These are phyloP conservation scores for Eutrema yunnanense DNA, from an alignment of 345 rosid species.

Conservation along the genomic window DNA sequence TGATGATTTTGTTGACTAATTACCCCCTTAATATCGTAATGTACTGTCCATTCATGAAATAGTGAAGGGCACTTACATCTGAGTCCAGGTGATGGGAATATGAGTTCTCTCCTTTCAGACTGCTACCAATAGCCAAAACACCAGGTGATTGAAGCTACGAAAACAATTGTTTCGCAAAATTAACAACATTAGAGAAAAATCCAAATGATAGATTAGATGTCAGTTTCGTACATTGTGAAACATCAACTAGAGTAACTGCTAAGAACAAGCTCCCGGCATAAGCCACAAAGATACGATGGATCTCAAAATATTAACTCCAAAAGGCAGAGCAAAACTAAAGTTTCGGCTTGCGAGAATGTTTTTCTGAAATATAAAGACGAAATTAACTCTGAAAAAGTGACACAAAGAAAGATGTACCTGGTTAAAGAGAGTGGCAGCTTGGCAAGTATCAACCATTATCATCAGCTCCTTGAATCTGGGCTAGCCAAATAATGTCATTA, in stretches of 20 bases:
- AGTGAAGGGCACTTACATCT: conserved; percentile 53
- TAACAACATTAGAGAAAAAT: not conserved
- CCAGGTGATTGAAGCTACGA: conserved; percentile 89
- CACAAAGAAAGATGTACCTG: conserved; percentile 48
- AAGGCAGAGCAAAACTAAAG: not conserved
- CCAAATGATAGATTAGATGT: not conserved
- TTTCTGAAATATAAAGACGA: not conserved
- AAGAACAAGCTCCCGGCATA: not conserved
- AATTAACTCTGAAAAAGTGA: not conserved
- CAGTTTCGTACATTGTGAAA: not conserved
- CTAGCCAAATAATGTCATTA: conserved; percentile 22
- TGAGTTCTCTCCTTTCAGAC: conserved; percentile 97
- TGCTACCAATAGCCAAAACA: conserved; percentile 94
- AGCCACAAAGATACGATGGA: not conserved
- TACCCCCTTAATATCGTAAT: not conserved
- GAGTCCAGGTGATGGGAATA: conserved; percentile 97
- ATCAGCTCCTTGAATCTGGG: conserved; percentile 92
- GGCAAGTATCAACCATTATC: conserved; percentile 99
- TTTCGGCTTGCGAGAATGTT: not conserved
- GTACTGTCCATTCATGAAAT: not conserved
- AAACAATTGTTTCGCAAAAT: not conserved
- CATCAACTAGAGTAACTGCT: conserved; percentile 1
- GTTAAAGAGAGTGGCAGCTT: conserved; percentile 94
- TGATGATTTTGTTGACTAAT: not conserved
- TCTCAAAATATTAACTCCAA: not conserved